A percentile compares a stretch with the other conserved stretches of the same genome.
Evolutionary conservation across 768 basidiomycete genomes (phyloP).

Genomic region (Tephrocybe sp.): DNA sequence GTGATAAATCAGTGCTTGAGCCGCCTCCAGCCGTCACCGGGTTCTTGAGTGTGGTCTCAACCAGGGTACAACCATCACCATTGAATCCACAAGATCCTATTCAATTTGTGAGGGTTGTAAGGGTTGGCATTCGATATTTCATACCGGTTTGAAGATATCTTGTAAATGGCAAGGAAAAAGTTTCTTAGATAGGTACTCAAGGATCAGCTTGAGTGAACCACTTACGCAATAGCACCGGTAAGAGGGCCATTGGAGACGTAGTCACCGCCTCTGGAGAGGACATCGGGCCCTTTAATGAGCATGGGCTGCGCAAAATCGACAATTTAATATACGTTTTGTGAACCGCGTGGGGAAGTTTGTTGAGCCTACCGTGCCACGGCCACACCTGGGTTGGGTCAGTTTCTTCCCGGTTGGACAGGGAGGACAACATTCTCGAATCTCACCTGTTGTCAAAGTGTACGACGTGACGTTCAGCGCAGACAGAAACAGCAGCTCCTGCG

Average conservation of each 20-base stretch:
- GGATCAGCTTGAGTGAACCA: neutral
- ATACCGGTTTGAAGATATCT: conserved; percentile 31
- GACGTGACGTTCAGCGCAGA: conserved; percentile 32
- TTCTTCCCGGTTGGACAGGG: neutral
- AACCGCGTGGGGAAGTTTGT: neutral
- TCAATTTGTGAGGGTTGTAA: neutral
- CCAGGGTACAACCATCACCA: conserved; percentile 36
- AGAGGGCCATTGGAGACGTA: conserved; percentile 28
- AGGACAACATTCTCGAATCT: neutral
- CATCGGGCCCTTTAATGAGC: conserved; percentile 27
- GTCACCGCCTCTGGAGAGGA: conserved; percentile 29
- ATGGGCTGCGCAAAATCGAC: conserved; percentile 20
- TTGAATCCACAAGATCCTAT: conserved; percentile 34
- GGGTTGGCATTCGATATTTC: neutral
- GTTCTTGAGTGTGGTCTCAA: conserved; percentile 37
- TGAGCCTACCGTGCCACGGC: conserved; percentile 32
- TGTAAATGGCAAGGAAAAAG: neutral
- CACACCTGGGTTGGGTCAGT: conserved; percentile 23
- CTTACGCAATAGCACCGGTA: conserved; percentile 34
- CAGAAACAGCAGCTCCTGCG: conserved; percentile 15
- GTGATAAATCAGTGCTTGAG: conserved; percentile 35
- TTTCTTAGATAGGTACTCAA: neutral
- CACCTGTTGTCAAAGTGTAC: conserved; percentile 35
- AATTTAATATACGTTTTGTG: neutral
- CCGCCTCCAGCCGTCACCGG: conserved; percentile 28